phyloP scores from a whole-genome alignment of 345 rosid species.

The Cardamine resedifolia region DNA sequence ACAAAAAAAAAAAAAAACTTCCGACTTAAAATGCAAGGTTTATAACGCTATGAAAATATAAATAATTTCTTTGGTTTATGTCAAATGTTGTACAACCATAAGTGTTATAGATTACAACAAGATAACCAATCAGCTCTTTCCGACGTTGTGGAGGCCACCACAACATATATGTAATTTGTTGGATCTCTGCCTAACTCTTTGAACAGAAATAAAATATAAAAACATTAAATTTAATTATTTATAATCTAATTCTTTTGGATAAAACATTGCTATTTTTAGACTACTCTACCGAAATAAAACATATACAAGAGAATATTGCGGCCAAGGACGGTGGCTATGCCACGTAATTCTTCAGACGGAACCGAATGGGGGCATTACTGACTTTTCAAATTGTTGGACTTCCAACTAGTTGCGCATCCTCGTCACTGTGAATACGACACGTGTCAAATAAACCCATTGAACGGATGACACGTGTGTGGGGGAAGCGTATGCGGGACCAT shows the following conservation, averaged over 20 bases:
- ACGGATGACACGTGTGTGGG: background rate
- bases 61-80: background rate
- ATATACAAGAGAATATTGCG: conserved; percentile 5
- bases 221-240: background rate
- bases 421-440: conserved; percentile 34
- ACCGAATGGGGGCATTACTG: conserved; percentile 15
- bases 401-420: conserved; percentile 32
- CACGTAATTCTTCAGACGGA: background rate
- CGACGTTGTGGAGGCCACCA: background rate
- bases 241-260: background rate
- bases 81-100: background rate
- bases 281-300: background rate
- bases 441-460: conserved; percentile 5
- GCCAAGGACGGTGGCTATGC: conserved; percentile 9
- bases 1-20: no score
- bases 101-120: no score
- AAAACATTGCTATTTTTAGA: background rate
- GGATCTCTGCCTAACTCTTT: background rate
- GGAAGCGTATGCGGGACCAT: conserved; percentile 26
- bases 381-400: background rate
- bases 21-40: no score
- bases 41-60: no score
- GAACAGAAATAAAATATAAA: background rate
- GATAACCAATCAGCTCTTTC: background rate
- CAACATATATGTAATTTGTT: background rate